These are phyloP conservation scores for Neonectria neomacrospora DNA, from an alignment of 2,329 filamentous ascomycete species.

Conservation along the genomic window DNA sequence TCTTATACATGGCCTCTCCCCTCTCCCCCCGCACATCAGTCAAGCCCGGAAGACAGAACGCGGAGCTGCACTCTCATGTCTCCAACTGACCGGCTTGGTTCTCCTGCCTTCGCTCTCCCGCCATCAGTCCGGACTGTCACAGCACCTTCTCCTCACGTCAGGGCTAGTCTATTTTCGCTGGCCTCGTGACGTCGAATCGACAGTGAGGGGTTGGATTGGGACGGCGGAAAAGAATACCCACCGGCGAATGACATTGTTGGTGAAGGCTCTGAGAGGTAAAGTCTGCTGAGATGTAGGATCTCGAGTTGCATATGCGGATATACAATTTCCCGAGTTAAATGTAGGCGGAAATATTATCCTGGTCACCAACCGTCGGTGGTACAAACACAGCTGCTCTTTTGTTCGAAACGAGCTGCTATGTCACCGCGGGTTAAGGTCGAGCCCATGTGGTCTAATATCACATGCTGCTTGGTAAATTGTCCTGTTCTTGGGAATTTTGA, in stretches of 20 bases:
- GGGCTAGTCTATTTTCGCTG: constrained; percentile 12
- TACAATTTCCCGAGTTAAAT: constrained; percentile 9
- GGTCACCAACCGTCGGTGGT: background rate
- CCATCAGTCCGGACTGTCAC: background rate
- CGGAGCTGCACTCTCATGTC: constrained; percentile 6
- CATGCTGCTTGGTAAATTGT: too few species aligned
- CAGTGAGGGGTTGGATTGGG: constrained; percentile 14
- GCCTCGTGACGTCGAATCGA: constrained; percentile 14
- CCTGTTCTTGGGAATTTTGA: too few species aligned
- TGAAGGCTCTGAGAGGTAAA: background rate
- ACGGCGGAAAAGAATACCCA: constrained; percentile 29
- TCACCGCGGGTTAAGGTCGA: too few species aligned
- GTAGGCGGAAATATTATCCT: background rate
- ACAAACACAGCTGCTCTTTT: too few species aligned
- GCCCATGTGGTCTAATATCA: too few species aligned
- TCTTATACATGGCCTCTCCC: constrained; percentile 11
- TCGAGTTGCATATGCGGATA: constrained; percentile 12
- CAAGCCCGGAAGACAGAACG: constrained; percentile 20
- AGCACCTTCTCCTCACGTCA: constrained; percentile 8
- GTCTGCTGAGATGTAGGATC: constrained; percentile 2
- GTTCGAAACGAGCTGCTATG: too few species aligned
- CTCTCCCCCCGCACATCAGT: constrained; percentile 6
- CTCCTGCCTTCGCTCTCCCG: constrained; percentile 9
- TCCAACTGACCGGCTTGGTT: background rate
- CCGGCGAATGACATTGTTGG: background rate